Base-by-base conservation (phyloP, 106 monocot genomes). In the Apostasia shenzhenica region DNA sequence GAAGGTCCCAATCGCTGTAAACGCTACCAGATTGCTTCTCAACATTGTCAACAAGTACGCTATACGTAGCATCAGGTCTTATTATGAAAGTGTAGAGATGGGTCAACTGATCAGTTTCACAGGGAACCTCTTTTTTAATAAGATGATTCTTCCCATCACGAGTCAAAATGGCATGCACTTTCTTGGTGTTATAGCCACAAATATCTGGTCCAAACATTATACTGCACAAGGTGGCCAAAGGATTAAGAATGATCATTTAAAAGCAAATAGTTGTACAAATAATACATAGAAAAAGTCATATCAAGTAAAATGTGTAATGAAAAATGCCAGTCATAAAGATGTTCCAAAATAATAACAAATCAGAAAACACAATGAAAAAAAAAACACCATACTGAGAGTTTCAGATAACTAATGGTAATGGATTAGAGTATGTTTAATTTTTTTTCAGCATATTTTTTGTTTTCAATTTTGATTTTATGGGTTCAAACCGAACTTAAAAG, bases 201-300 rank as follows among this genome's bases (percentile, higher is more conserved):
- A 88, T 88, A 72, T 88, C 87, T 13, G 87, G 87, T 41, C 87
- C 87, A 71, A 88, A 88, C 87, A 88, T 88, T 50, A 88, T 84
- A 61, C 87, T 88, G 83, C 68, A 80, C 5, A 39, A 12, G 10
- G 5, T 40, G 64, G 8, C 40, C 5, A 44, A 43, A 67, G 14
- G 9, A 45, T 10, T 63, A 51, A 61, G 50, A 38, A 71, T 9
- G 14, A 38, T 48, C 47, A 64, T 12, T 71, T 59, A 46, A 58
- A 48, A 7, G 26, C 14, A 38, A 59, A 59, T 6, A 58, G 37
- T 59, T n/a, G 2, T 13, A 54, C 26, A 69, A 69, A 44, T 12
- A 12, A 41, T 7, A 53, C 3, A 3, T 12, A 8, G 3, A 57
- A 13, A 13, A 57, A 57, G 7, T 9, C 14, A 57, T 12, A 4